Percentiles rank a stretch among this genome's conserved stretches.
Evolutionary conservation across 352 stramenopile genomes (phyloP).

Genomic region (Phytopythium aichiense): DNA sequence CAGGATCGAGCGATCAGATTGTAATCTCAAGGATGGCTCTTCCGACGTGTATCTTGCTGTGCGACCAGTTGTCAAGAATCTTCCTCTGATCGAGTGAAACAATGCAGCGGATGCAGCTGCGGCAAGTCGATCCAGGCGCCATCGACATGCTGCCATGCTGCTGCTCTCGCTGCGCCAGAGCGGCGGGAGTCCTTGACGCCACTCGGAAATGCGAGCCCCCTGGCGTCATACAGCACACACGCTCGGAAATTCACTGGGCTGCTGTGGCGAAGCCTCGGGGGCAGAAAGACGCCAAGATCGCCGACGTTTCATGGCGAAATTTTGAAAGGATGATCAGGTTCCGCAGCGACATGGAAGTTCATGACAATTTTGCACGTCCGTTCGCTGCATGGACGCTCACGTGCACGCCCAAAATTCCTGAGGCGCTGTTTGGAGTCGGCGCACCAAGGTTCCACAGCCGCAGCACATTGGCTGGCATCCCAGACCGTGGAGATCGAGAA

Average conservation of each 20-base stretch:
- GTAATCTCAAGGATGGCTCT: not conserved
- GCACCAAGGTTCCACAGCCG: too few relatives aligned
- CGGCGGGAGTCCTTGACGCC: too few relatives aligned
- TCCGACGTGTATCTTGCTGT: slow-evolving; percentile 4
- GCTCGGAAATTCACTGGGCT: not conserved
- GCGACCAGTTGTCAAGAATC: not conserved
- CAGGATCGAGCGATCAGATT: not conserved
- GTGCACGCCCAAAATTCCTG: too few relatives aligned
- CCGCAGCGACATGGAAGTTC: too few relatives aligned
- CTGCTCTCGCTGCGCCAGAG: too few relatives aligned
- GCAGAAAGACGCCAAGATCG: not conserved
- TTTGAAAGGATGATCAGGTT: not conserved
- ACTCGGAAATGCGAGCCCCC: too few relatives aligned
- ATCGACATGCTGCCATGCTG: too few relatives aligned
- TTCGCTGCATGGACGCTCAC: too few relatives aligned
- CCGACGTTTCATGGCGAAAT: not conserved
- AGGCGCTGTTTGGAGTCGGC: too few relatives aligned
- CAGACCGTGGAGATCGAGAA: too few relatives aligned
- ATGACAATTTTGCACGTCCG: too few relatives aligned
- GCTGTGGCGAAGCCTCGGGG: not conserved
- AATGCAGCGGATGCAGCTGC: not conserved
- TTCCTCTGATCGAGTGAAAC: not conserved
- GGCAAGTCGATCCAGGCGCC: not conserved
- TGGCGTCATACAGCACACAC: not conserved
- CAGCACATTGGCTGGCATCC: too few relatives aligned